Evolutionary conservation across 1,284 basidiomycete species (phyloP), one percentile per base, ranked within the genome.

Genomic region (Lentinula novae-zelandiae): DNA sequence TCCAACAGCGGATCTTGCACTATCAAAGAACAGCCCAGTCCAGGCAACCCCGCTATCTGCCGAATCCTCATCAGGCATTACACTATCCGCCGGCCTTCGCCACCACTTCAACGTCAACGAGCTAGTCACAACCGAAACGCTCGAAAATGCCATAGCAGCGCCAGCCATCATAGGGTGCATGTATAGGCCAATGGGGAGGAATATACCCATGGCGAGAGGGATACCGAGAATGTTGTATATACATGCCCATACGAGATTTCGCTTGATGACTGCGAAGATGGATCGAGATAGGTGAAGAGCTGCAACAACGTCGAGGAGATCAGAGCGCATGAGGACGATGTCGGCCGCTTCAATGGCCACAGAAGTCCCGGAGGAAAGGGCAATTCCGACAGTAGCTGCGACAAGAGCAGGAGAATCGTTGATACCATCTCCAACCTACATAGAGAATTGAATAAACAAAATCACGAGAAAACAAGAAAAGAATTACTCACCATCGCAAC

Each of bases 91-190:
- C 0, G 93, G 93, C 54, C 93, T 78, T 62, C 76, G 81, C 93
- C 93, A 96, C 87, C 90, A 90, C 70, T 85, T 90, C 65, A 99
- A 79, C 54, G 90, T 87, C 69, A 99, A 76, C 60, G 92, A 95
- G 65, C 92, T 95, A 17, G 84, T 85, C 8, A 99, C 96, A 56
- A 99, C 97, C 66, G 93, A 96, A 50, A 99, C 96, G 67, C 92
- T 95, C 54, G 93, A 96, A 73, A 93, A 96, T 17, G 97, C 96
- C 97, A 99, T 99, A 22, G 96, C 96, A 0, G 89, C 92, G 9
- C 94, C 96, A 0, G 97, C 96, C 79, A 96, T 89, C 96, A 99
- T 99, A 2, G 97, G 97, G 69, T 96, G 97, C 70, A 99, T 84
- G 73, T 95, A 93, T 40, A 96, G 69, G 6, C 95, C 95, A 76